A percentile compares a stretch with the other conserved stretches of the same genome.
Conservation (phyloP, 208 protist species). For the Trypanosoma mega region DNA sequence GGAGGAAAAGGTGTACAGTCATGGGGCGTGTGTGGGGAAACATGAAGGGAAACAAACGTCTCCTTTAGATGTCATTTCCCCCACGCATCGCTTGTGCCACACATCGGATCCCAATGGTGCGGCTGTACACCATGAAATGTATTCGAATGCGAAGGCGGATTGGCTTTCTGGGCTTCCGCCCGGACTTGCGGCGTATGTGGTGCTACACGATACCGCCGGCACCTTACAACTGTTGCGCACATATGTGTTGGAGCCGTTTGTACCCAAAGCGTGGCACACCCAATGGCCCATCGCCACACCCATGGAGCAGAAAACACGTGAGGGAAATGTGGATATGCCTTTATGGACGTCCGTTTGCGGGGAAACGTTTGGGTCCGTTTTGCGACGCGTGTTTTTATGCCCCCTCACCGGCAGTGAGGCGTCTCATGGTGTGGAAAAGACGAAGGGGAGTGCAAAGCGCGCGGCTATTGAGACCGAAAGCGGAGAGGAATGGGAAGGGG, state of each 20-base stretch:
- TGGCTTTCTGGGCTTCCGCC: conserved; percentile 21
- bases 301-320: no score
- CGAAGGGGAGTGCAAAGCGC: background rate
- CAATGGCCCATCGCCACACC: conserved; percentile 1
- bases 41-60: no score
- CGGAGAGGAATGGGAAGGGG: background rate
- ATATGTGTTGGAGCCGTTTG: conserved; percentile 6
- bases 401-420: conserved; percentile 9
- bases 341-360: no score
- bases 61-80: no score
- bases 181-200: conserved; percentile 25
- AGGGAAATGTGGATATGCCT: no score
- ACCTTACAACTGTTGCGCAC: conserved; percentile 12
- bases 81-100: no score
- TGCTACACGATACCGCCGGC: conserved; percentile 8
- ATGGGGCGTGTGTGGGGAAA: no score
- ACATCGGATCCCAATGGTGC: no score
- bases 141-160: background rate
- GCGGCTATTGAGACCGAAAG: background rate
- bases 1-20: no score
- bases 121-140: no score
- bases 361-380: conserved; percentile 17
- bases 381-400: conserved; percentile 4
- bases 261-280: conserved; percentile 9
- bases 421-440: background rate